Percentiles rank a stretch among this genome's conserved stretches.
phyloP scores from a whole-genome alignment of 345 rosid genomes.

The Ceriops decandra region DNA sequence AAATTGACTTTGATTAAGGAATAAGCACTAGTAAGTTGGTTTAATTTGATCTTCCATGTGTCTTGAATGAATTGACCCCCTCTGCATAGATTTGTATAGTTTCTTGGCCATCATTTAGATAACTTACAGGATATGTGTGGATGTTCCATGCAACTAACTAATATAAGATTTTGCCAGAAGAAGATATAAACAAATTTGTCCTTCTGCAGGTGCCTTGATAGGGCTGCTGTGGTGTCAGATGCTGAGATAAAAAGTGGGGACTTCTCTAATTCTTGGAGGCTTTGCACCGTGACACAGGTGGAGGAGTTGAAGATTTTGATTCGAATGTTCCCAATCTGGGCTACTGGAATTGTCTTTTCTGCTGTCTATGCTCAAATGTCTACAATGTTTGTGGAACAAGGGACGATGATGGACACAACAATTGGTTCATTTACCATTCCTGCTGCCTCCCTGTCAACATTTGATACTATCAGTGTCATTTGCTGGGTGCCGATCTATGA shows the following conservation, averaged over 20 bases:
- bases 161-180: neutral
- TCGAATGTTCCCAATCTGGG: conserved; percentile 96
- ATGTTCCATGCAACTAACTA: neutral
- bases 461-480: conserved; percentile 73
- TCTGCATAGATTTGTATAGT: neutral
- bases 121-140: neutral
- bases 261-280: conserved; percentile 63
- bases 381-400: conserved; percentile 92
- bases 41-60: neutral
- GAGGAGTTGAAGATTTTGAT: conserved; percentile 89
- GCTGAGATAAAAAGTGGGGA: conserved; percentile 55
- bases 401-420: conserved; percentile 74
- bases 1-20: neutral
- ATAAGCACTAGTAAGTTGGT: neutral
- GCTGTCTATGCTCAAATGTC: conserved; percentile 89
- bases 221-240: conserved; percentile 76
- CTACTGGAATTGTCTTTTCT: conserved; percentile 76
- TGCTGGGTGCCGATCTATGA: conserved; percentile 90
- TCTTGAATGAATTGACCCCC: neutral
- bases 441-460: conserved; percentile 79
- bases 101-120: no score
- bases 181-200: neutral
- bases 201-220: conserved; percentile 77
- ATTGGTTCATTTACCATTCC: conserved; percentile 85
- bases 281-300: conserved; percentile 90